phyloP scores from a whole-genome alignment of 2,329 filamentous ascomycete genomes.

The Alternaria brassicae region DNA sequence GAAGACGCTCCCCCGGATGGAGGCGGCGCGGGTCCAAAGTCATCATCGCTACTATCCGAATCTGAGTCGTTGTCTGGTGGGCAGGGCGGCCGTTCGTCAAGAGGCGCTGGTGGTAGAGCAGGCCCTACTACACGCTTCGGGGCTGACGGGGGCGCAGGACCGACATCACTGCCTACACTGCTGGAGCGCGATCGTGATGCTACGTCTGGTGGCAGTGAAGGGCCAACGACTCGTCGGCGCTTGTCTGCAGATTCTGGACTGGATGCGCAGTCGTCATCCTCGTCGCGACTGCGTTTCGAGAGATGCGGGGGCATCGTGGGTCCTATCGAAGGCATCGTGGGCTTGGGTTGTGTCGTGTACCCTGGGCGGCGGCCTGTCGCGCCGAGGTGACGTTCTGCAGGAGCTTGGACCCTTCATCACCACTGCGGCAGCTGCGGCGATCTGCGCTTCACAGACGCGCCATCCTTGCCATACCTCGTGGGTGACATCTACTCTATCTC shows the following conservation, averaged over 20 bases:
- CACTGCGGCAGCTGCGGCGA: constrained; percentile 22
- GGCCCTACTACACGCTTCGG: constrained; percentile 59
- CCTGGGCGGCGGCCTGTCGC: not conserved
- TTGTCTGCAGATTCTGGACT: constrained; percentile 56
- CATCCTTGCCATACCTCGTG: not conserved
- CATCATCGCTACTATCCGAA: constrained; percentile 51
- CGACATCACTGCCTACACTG: constrained; percentile 37
- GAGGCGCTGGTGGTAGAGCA: constrained; percentile 59
- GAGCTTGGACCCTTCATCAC: constrained; percentile 34
- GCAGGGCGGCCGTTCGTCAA: constrained; percentile 55
- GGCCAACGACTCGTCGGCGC: constrained; percentile 61
- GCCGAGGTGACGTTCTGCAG: constrained; percentile 20
- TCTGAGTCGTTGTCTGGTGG: constrained; percentile 46
- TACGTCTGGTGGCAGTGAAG: constrained; percentile 58
- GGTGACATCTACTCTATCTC: not conserved
- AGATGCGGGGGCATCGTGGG: constrained; percentile 74
- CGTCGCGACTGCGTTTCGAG: constrained; percentile 59
- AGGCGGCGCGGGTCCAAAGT: constrained; percentile 57
- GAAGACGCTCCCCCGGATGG: constrained; percentile 29
- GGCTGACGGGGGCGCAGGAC: constrained; percentile 55
- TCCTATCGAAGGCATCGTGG: constrained; percentile 71
- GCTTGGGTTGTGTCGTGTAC: constrained; percentile 20
- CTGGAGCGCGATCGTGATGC: constrained; percentile 41
- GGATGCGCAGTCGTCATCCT: constrained; percentile 51
- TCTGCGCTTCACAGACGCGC: constrained; percentile 16